Conservation (phyloP, 768 basidiomycete species). For the Coprinopsis cinerea region DNA sequence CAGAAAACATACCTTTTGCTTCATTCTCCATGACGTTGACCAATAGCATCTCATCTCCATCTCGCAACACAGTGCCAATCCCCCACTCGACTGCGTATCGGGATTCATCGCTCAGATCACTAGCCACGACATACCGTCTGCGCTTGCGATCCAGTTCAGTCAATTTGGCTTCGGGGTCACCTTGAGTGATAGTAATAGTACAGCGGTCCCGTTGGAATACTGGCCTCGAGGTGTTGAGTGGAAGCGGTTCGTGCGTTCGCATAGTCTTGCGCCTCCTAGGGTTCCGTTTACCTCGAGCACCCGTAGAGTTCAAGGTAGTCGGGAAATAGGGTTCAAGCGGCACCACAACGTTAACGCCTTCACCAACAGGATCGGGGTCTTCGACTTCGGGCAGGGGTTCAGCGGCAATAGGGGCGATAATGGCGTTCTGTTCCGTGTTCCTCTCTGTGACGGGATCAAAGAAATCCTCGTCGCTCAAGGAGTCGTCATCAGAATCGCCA, state of each 20-base stretch:
- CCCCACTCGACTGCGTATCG: constrained; percentile 97
- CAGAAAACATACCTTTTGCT: constrained; percentile 62
- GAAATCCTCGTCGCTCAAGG: constrained; percentile 47
- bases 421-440: constrained; percentile 83
- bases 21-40: constrained; percentile 94
- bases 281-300: constrained; percentile 34
- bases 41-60: constrained; percentile 91
- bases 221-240: constrained; percentile 67
- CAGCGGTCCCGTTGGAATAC: constrained; percentile 88
- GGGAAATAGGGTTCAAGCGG: constrained; percentile 83
- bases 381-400: constrained; percentile 32
- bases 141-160: constrained; percentile 40
- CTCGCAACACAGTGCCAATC: constrained; percentile 90
- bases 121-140: constrained; percentile 81
- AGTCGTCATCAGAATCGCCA: constrained; percentile 30
- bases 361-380: constrained; percentile 78
- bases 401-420: constrained; percentile 29
- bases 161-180: constrained; percentile 59
- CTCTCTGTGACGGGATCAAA: constrained; percentile 80
- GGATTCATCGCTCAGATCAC: constrained; percentile 92
- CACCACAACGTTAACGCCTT: constrained; percentile 86
- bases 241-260: constrained; percentile 56
- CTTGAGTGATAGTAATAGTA: constrained; percentile 84
- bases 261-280: constrained; percentile 58
- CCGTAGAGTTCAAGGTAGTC: constrained; percentile 51